Evolutionary conservation across 805 yeast species (phyloP).

Genomic region (Candida awuae): DNA sequence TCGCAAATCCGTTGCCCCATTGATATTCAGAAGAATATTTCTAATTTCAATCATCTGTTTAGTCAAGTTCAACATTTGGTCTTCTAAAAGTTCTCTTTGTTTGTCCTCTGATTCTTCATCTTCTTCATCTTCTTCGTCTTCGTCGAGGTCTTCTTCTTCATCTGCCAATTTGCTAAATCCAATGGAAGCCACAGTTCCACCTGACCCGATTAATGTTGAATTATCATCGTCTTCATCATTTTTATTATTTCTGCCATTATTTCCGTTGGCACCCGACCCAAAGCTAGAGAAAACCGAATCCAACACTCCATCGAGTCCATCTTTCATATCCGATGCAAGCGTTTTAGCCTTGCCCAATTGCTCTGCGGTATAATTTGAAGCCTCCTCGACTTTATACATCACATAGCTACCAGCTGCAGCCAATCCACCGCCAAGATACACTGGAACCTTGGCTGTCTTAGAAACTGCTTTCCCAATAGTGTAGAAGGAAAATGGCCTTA

Average conservation of each 20-base stretch:
- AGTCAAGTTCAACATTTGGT: conserved; percentile 82
- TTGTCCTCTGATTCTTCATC: conserved; percentile 39
- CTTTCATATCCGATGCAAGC: conserved; percentile 44
- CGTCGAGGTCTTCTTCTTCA: conserved; percentile 39
- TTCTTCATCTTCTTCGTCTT: conserved; percentile 35
- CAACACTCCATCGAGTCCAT: conserved; percentile 33
- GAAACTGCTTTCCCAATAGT: conserved; percentile 47
- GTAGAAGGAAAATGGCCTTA: conserved; percentile 26
- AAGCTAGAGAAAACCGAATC: conserved; percentile 15
- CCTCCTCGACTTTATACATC: conserved; percentile 87
- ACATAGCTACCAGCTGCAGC: conserved; percentile 95
- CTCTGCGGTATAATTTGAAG: conserved; percentile 62
- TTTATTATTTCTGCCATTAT: conserved; percentile 23
- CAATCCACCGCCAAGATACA: conserved; percentile 78
- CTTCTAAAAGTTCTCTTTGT: conserved; percentile 50
- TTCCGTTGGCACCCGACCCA: conserved; percentile 20
- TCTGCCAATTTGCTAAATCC: conserved; percentile 27
- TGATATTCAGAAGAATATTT: conserved; percentile 65
- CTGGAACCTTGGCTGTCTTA: conserved; percentile 57
- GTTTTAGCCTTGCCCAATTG: conserved; percentile 57
- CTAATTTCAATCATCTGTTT: conserved; percentile 96
- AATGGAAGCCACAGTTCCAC: conserved; percentile 48
- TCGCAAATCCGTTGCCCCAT: conserved; percentile 63
- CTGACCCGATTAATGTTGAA: conserved; percentile 40
- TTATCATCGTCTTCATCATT: conserved; percentile 9